These are phyloP conservation scores for Cyamopsis tetragonoloba DNA, from an alignment of 306 rosid species.

Conservation along the genomic window DNA sequence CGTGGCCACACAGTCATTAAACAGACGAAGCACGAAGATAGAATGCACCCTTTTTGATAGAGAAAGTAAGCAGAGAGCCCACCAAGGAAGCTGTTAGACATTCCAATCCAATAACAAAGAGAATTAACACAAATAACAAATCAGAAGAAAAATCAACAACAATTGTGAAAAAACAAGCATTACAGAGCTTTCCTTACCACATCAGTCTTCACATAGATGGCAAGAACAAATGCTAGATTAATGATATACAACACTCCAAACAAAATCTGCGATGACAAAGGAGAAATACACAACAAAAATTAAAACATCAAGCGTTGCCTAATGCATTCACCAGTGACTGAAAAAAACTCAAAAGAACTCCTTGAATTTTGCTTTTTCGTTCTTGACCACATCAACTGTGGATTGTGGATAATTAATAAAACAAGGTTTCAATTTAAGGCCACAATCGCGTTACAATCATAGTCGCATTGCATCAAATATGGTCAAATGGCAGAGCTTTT, in stretches of 20 bases:
- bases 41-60: constrained; percentile 91
- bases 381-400: no score
- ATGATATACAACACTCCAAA: constrained; percentile 69
- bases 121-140: constrained; percentile 2
- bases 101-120: neutral
- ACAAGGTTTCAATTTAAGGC: no score
- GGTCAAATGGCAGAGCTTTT: no score
- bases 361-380: no score
- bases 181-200: constrained; percentile 44
- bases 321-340: neutral
- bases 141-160: neutral
- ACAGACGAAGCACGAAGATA: constrained; percentile 86
- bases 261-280: constrained; percentile 57
- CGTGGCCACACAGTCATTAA: constrained; percentile 85
- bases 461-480: no score
- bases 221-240: constrained; percentile 66
- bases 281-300: neutral
- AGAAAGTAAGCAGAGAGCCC: constrained; percentile 81
- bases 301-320: neutral
- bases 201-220: constrained; percentile 67
- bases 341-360: no score
- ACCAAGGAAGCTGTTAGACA: constrained; percentile 70
- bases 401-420: no score
- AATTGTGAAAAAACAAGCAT: neutral
- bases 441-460: no score